phyloP scores from a whole-genome alignment of 441 rosid genomes.

The Raphanus hybrid region DNA sequence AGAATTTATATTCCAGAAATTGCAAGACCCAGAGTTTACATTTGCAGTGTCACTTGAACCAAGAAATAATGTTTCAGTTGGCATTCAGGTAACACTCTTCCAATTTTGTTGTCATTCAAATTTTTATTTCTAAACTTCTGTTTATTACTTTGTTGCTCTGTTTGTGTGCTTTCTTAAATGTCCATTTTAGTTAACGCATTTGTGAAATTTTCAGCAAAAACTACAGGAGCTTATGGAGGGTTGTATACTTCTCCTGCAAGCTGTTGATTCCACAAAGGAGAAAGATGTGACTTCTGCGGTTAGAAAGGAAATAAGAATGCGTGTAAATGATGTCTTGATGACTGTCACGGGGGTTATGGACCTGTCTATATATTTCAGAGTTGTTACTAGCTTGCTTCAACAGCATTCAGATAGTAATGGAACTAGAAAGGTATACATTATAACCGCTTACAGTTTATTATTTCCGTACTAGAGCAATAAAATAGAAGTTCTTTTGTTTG shows the following conservation, averaged over 20 bases:
- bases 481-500: slow-evolving; percentile 5
- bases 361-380: slow-evolving; percentile 73
- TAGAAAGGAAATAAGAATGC: slow-evolving; percentile 64
- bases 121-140: neutral
- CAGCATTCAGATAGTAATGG: slow-evolving; percentile 59
- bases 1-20: slow-evolving; percentile 64
- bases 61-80: slow-evolving; percentile 54
- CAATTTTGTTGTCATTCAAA: neutral
- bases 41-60: slow-evolving; percentile 67
- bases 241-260: slow-evolving; percentile 61
- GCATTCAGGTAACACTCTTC: slow-evolving; percentile 69
- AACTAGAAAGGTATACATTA: slow-evolving; percentile 71
- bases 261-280: slow-evolving; percentile 59
- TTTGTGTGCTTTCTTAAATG: slow-evolving; percentile 13
- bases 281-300: slow-evolving; percentile 45
- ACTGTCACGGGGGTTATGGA: slow-evolving; percentile 58
- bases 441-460: slow-evolving; percentile 5
- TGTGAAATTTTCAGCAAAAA: slow-evolving; percentile 54
- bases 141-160: slow-evolving; percentile 28
- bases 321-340: slow-evolving; percentile 64
- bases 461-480: neutral
- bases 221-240: slow-evolving; percentile 83
- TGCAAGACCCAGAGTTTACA: slow-evolving; percentile 84
- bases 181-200: slow-evolving; percentile 12
- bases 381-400: slow-evolving; percentile 72